Base-by-base conservation (phyloP, 345 rosid genomes). In the Eucalyptus decipiens region DNA sequence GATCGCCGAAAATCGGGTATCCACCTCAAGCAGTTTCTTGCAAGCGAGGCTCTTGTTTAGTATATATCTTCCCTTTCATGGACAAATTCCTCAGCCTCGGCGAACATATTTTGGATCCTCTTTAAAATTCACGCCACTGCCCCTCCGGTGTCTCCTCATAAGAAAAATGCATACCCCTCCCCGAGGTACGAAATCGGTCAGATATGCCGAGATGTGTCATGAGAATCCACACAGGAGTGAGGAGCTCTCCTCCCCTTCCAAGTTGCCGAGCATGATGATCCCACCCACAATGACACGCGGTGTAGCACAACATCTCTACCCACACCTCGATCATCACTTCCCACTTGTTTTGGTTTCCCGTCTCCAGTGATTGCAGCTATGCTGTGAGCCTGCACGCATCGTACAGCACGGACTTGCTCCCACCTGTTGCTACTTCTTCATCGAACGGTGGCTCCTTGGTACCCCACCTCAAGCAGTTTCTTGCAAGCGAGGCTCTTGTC, bases 321-420 rank as follows among this genome's bases (percentile, higher is more conserved):
- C 65, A 58, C n/a, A 26, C 65, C 65, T 26, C 65, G 7, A 11
- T 26, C n/a, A 26, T 58, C 65, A 58, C n/a, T 11, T 58, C 65
- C 65, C 65, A 58, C 65, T 58, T 58, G 13, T 58, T 11, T 23
- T 1, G 65, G 65, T 87, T 62, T 19, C 7, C 21, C 76, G 1
- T 19, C 28, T 32, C 62, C 52, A 87, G 18, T 4, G 83, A 65
- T 85, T 14, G 89, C 87, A 92, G 30, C 9, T 42, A 47, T 8
- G 49, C 86, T 8, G 92, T 89, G 17, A 91, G 85, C 89, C 85
- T 76, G 86, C 91, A 89, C 3, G 83, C 92, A 5, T 92, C 90
- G n/a, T 89, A 90, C 86, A 91, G 37, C 83, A 92, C 90, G 8
- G 92, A 91, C 48, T 47, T 47, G 48, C 48, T 47, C 48, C 48